These are phyloP conservation scores for Plectosphaerella plurivora DNA, from an alignment of 2,329 filamentous ascomycete species.

Conservation along the genomic window DNA sequence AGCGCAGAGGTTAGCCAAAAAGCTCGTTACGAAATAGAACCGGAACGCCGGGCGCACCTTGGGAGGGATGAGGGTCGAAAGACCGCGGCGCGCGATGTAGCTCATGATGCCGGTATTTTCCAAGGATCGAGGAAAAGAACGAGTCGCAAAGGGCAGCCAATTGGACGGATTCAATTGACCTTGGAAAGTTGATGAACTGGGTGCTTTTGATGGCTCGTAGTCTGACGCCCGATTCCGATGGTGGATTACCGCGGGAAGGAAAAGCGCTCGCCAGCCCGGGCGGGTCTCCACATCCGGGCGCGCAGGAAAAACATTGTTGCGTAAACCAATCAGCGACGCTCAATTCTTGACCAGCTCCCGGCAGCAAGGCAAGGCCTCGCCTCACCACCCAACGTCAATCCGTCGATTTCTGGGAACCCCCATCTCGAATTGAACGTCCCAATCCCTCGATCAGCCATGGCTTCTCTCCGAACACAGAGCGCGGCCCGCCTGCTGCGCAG, in stretches of 20 bases:
- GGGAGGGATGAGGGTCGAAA: conserved; percentile 97
- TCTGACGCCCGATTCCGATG: conserved; percentile 4
- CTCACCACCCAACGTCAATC: conserved; percentile 9
- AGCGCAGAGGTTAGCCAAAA: conserved; percentile 4
- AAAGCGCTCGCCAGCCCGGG: conserved; percentile 45
- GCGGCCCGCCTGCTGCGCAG: conserved; percentile 48
- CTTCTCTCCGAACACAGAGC: conserved; percentile 57
- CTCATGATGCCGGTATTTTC: conserved; percentile 67
- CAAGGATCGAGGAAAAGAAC: conserved; percentile 16
- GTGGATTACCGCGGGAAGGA: conserved; percentile 22
- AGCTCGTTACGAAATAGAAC: background rate
- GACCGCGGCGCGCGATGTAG: conserved; percentile 82
- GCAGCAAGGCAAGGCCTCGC: conserved; percentile 13
- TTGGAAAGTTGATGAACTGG: background rate
- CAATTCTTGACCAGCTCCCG: conserved; percentile 16
- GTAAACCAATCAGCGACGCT: conserved; percentile 34
- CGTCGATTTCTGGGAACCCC: conserved; percentile 4
- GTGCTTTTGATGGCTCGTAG: conserved; percentile 7
- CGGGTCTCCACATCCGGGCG: too few species aligned
- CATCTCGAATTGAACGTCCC: background rate
- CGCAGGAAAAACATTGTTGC: conserved; percentile 32
- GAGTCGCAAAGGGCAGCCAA: conserved; percentile 10
- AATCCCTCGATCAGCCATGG: conserved; percentile 44
- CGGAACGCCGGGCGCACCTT: conserved; percentile 61
- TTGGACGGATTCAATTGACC: conserved; percentile 12